Conservation (phyloP, 2,329 filamentous ascomycete species). For the Biscogniauxia sp. region DNA sequence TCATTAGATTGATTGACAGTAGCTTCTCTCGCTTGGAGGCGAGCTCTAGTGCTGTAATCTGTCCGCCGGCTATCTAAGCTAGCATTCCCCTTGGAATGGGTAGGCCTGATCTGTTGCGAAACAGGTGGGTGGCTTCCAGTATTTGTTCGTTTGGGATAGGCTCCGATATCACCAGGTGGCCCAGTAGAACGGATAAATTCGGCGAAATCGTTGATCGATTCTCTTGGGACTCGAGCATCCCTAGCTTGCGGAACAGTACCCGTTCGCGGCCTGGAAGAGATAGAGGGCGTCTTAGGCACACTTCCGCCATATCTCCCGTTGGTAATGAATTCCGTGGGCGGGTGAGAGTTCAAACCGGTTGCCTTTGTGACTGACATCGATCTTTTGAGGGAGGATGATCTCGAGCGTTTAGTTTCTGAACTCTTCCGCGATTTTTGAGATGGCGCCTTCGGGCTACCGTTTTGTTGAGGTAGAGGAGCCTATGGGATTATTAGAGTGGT, state of each 20-base stretch:
- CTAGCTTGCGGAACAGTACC: slow-evolving; percentile 50
- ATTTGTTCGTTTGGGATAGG: slow-evolving; percentile 22
- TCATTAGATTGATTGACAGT: slow-evolving; percentile 60
- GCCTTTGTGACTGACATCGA: slow-evolving; percentile 42
- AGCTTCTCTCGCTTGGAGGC: slow-evolving; percentile 71
- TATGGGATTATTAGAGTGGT: slow-evolving; percentile 28
- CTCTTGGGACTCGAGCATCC: slow-evolving; percentile 68
- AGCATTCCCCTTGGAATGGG: slow-evolving; percentile 31
- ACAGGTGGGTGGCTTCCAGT: slow-evolving; percentile 20
- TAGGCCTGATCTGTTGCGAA: slow-evolving; percentile 33
- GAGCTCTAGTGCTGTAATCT: slow-evolving; percentile 45
- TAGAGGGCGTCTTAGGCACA: slow-evolving; percentile 32
- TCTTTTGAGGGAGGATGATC: slow-evolving; percentile 43
- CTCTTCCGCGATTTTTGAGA: slow-evolving; percentile 43
- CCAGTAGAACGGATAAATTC: slow-evolving; percentile 88
- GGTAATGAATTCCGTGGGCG: slow-evolving; percentile 28
- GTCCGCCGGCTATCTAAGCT: slow-evolving; percentile 40
- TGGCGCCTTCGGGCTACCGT: slow-evolving; percentile 38
- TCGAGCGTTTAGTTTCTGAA: slow-evolving; percentile 45
- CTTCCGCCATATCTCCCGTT: slow-evolving; percentile 28
- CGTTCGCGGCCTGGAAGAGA: slow-evolving; percentile 33
- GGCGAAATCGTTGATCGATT: slow-evolving; percentile 79
- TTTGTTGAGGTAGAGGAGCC: slow-evolving; percentile 40
- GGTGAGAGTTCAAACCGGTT: slow-evolving; percentile 38
- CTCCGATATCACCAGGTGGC: slow-evolving; percentile 48